Base-by-base conservation (phyloP, 306 rosid species). In the Comarum palustre region DNA sequence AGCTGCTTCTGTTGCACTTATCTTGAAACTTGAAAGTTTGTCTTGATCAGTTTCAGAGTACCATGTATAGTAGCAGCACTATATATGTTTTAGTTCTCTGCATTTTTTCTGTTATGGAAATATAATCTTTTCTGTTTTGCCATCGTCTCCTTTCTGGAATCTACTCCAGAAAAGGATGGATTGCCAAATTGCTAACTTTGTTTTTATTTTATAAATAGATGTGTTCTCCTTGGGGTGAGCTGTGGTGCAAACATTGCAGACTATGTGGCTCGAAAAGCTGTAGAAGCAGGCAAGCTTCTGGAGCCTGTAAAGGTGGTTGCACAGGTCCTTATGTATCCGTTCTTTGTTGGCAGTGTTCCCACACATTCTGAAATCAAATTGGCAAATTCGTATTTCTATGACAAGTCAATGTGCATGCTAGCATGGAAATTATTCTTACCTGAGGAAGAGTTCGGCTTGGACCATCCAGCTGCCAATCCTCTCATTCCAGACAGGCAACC, bases 211-310 rank as follows among this genome's bases (percentile, higher is more conserved):
- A 81, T 77, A 74, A 85, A 71, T 91, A 91, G 99, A 80, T 89
- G 97, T 61, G 92, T 94, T 83, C 99, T 94, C 74, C 92, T 94
- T 64, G 99, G 97, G 16, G 97, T 84, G 67, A 94, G 99, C 82
- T 94, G 97, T 81, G 99, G 99, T 77, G 97, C 99, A 64, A 94
- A 94, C 81, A 86, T 94, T 85, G 97, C 97, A 39, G 87, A 94
- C 76, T 85, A 85, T 59, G 97, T 94, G 73, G 92, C 97, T 77
- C 91, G 85, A 69, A 94, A 91, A 84, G 92, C 97, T 65, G 95
- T 91, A 38, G 99, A 91, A 85, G 86, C 91, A 17, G 97, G 99
- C 62, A 83, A 80, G 79, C 96, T 80, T 75, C 76, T 91, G 81
- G 96, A 94, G 75, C 99, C 99, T 38, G 90, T 94, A 82, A 91